A percentile compares a stretch with the other conserved stretches of the same genome.
phyloP scores from a whole-genome alignment of 2,329 filamentous ascomycete species.

The Xylariaceae sp. region DNA sequence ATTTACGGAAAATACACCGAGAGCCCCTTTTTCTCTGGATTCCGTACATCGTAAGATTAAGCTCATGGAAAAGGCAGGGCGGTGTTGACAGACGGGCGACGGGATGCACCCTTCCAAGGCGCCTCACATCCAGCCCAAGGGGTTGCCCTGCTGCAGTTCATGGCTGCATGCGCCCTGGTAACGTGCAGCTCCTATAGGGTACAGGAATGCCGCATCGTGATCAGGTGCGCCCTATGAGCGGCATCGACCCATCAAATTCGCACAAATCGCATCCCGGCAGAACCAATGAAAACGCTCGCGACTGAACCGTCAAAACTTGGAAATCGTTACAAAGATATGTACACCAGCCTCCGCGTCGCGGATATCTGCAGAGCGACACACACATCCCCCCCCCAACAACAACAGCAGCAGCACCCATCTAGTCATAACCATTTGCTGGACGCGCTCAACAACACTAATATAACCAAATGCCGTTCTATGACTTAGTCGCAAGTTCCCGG shows the following conservation, averaged over 20 bases:
- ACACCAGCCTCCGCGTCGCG: not conserved
- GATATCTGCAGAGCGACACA: not conserved
- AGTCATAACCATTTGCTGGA: not conserved
- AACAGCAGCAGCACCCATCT: not conserved
- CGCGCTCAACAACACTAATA: not conserved
- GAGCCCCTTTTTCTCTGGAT: too few relatives aligned
- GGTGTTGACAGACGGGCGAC: not conserved
- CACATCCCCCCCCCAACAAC: not conserved
- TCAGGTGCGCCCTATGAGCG: not conserved
- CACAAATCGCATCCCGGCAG: not conserved
- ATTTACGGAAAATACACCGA: not conserved
- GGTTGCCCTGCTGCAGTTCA: not conserved
- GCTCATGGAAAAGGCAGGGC: not conserved
- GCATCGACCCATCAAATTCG: not conserved
- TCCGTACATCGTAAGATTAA: not conserved
- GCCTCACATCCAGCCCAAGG: not conserved
- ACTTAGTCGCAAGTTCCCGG: not conserved
- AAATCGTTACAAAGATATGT: not conserved
- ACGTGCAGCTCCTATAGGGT: not conserved
- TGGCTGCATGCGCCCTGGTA: not conserved
- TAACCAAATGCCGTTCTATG: not conserved
- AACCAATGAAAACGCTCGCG: not conserved
- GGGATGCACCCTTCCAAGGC: not conserved
- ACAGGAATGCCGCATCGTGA: not conserved
- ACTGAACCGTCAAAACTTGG: not conserved